phyloP scores from a whole-genome alignment of 768 basidiomycete species.

The Chalciporus pseudorubinellus region DNA sequence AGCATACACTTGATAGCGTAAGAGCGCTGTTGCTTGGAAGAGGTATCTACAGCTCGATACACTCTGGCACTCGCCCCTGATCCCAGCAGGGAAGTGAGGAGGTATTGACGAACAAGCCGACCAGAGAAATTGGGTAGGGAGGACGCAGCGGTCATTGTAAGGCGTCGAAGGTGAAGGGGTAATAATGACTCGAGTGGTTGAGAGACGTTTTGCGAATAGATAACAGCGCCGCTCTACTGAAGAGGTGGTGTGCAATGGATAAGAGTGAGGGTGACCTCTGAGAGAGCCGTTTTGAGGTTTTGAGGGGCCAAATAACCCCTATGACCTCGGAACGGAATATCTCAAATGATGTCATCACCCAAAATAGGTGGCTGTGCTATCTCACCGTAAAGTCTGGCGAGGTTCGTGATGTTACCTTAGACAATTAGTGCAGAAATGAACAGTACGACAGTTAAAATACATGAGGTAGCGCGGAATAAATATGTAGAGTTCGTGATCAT shows the following conservation, averaged over 20 bases:
- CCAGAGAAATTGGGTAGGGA: constrained; percentile 36
- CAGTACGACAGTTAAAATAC: background rate
- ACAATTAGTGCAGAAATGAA: too few species aligned
- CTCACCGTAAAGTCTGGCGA: too few species aligned
- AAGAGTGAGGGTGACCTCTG: background rate
- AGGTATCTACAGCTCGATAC: constrained; percentile 63
- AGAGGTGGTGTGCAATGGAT: too few species aligned
- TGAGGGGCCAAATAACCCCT: background rate
- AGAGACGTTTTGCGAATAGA: background rate
- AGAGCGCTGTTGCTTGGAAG: constrained; percentile 36
- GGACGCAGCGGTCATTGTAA: background rate
- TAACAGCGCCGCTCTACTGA: background rate
- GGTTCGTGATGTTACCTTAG: too few species aligned
- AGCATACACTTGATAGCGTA: constrained; percentile 77
- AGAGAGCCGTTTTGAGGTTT: too few species aligned
- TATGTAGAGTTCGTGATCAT: background rate
- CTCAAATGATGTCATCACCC: background rate
- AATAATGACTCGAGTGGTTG: too few species aligned
- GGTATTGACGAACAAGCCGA: constrained; percentile 53
- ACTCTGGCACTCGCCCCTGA: constrained; percentile 76
- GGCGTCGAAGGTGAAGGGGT: too few species aligned
- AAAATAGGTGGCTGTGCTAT: background rate
- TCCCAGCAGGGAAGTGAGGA: constrained; percentile 63
- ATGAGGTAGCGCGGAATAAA: background rate
- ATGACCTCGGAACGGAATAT: background rate